Percentiles rank a stretch among this genome's conserved stretches.
Evolutionary conservation across 164 flowering plant genomes (phyloP).

Genomic region (Warburgia ugandensis): DNA sequence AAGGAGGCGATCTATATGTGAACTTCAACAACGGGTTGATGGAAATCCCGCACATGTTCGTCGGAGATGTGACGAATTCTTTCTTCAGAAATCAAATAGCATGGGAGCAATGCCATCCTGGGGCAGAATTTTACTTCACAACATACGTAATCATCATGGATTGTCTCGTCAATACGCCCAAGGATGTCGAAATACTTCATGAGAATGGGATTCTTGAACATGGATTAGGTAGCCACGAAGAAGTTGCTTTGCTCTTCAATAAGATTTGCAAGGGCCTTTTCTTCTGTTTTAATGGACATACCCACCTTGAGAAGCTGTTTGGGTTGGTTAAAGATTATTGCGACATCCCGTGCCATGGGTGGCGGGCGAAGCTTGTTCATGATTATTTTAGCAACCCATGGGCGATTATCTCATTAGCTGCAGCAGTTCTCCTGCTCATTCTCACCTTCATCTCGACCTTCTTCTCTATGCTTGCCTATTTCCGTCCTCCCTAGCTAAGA

Average conservation of each 20-base stretch:
- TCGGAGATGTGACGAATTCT: background rate
- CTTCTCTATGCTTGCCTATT: background rate
- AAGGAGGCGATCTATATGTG: background rate
- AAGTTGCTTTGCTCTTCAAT: conserved; percentile 7
- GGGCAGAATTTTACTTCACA: background rate
- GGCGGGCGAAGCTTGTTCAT: background rate
- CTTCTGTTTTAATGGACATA: background rate
- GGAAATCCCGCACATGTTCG: conserved; percentile 3
- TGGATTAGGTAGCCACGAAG: background rate
- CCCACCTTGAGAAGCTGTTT: background rate
- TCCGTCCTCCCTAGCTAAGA: conserved; percentile 1
- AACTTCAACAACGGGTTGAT: conserved; percentile 1
- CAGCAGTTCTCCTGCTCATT: background rate
- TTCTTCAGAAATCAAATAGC: conserved; percentile 3
- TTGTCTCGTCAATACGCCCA: conserved; percentile 1
- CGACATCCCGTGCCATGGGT: background rate
- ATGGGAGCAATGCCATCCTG: background rate
- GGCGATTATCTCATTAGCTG: background rate
- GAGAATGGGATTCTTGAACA: background rate
- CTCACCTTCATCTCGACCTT: background rate
- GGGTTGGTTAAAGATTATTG: background rate
- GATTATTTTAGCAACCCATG: conserved; percentile 2
- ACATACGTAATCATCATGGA: conserved; percentile 4
- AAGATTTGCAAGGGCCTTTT: background rate
- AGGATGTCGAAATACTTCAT: conserved; percentile 2